Conservation (phyloP, 495 filamentous ascomycete genomes). For the Lindgomyces ingoldianus region DNA sequence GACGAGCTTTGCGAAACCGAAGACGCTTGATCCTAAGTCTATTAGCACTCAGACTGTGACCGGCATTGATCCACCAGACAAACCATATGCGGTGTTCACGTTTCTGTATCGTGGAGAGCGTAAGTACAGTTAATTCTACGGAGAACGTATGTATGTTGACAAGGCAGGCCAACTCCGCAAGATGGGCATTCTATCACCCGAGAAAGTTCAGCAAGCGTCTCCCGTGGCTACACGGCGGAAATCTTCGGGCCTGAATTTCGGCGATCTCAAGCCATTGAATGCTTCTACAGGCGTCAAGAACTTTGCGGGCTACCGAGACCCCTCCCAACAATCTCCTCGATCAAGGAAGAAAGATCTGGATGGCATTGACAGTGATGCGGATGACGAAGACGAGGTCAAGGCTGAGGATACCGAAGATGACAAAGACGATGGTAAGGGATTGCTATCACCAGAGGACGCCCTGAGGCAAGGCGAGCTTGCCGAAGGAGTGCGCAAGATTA, state of each 20-base stretch:
- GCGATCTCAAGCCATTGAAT: slow-evolving; percentile 80
- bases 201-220: slow-evolving; percentile 59
- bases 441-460: slow-evolving; percentile 75
- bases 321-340: slow-evolving; percentile 51
- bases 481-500: slow-evolving; percentile 88
- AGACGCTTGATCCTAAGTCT: slow-evolving; percentile 91
- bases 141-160: slow-evolving; percentile 26
- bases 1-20: slow-evolving; percentile 97
- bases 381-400: slow-evolving; percentile 55
- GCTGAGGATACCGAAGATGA: slow-evolving; percentile 54
- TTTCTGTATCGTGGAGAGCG: slow-evolving; percentile 97
- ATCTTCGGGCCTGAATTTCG: slow-evolving; percentile 77
- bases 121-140: slow-evolving; percentile 53
- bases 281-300: slow-evolving; percentile 72
- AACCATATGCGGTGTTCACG: slow-evolving; percentile 94
- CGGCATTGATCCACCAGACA: slow-evolving; percentile 93
- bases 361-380: slow-evolving; percentile 74
- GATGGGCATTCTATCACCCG: slow-evolving; percentile 77
- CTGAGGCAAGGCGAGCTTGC: slow-evolving; percentile 80
- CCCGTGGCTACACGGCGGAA: slow-evolving; percentile 66
- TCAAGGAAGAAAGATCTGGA: slow-evolving; percentile 61
- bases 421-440: slow-evolving; percentile 58
- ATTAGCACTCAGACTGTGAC: slow-evolving; percentile 99
- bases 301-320: slow-evolving; percentile 87
- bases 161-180: slow-evolving; percentile 81